A percentile compares a stretch with the other conserved stretches of the same genome.
Evolutionary conservation across 108 stramenopile species (phyloP).

Genomic region (Pseudonitzschia pungens): DNA sequence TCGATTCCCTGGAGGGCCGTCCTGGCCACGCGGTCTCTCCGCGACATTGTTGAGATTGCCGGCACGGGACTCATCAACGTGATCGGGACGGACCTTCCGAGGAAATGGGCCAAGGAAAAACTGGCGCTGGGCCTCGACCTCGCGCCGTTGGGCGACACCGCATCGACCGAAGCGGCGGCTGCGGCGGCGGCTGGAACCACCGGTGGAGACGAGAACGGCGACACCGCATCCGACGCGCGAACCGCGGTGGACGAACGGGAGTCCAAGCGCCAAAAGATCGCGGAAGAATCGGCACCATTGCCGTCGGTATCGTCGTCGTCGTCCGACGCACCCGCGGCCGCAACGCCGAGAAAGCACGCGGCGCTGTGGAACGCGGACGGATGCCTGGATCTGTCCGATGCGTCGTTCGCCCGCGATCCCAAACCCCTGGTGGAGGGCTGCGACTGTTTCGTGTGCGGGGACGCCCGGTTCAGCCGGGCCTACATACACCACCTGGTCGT

Average conservation of each 20-base stretch:
- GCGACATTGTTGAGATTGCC: constrained; percentile 25
- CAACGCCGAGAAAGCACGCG: not conserved
- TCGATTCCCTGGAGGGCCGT: constrained; percentile 11
- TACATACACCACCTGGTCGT: constrained; percentile 82
- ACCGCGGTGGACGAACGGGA: constrained; percentile 9
- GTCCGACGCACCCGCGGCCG: constrained; percentile 2
- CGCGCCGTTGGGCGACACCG: too few species aligned
- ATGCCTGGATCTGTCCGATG: constrained; percentile 54
- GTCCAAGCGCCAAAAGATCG: constrained; percentile 21
- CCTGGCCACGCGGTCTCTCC: constrained; percentile 28
- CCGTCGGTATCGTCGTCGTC: too few species aligned
- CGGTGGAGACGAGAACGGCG: not conserved
- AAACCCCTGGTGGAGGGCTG: constrained; percentile 55
- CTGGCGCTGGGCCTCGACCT: constrained; percentile 23
- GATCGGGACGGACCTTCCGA: constrained; percentile 51
- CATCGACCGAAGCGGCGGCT: too few species aligned
- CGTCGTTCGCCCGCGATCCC: constrained; percentile 49
- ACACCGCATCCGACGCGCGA: not conserved
- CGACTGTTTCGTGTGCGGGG: constrained; percentile 53
- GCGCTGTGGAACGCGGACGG: constrained; percentile 35
- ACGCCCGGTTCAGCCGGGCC: constrained; percentile 48
- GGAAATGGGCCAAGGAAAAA: constrained; percentile 26
- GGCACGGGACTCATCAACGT: not conserved
- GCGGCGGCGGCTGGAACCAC: not conserved
- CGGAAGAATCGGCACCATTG: not conserved